phyloP scores from a whole-genome alignment of 352 stramenopile species.

The Globisporangium paddicum region DNA sequence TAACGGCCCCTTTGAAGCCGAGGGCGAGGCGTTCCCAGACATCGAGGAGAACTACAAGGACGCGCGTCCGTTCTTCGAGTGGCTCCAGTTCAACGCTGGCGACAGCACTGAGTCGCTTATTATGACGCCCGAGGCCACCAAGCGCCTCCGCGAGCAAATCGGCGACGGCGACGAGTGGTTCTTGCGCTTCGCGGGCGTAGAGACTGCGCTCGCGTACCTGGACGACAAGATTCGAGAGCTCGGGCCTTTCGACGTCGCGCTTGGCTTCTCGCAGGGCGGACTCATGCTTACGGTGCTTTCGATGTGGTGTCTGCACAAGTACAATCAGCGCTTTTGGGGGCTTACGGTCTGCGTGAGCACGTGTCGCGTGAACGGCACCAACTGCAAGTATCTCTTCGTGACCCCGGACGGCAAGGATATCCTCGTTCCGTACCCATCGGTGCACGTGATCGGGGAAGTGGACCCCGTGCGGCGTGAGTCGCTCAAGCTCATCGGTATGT shows the following conservation, averaged over 20 bases:
- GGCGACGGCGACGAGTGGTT: conserved; percentile 27
- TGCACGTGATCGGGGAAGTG: conserved; percentile 59
- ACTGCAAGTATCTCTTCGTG: conserved; percentile 35
- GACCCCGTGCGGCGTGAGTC: conserved; percentile 39
- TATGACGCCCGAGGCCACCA: conserved; percentile 15
- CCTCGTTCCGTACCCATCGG: conserved; percentile 46
- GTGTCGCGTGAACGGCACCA: conserved; percentile 19
- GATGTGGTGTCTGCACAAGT: conserved; percentile 34
- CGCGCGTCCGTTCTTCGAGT: conserved; percentile 52
- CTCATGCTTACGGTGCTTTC: conserved; percentile 40
- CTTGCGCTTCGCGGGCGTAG: conserved; percentile 35
- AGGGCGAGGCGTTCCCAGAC: conserved; percentile 9
- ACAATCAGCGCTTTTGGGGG: conserved; percentile 36
- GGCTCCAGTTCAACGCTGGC: conserved; percentile 24
- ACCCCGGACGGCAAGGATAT: conserved; percentile 21
- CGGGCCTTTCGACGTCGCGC: conserved; percentile 50
- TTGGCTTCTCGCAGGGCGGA: conserved; percentile 69
- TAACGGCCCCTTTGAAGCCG: conserved; percentile 34
- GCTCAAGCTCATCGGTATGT: conserved; percentile 37
- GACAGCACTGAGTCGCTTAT: conserved; percentile 17
- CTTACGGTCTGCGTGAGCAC: conserved; percentile 44
- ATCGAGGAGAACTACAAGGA: conserved; percentile 40
- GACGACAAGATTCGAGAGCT: conserved; percentile 35
- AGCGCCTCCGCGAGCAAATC: neutral
- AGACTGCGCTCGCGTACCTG: conserved; percentile 39